A percentile compares a stretch with the other conserved stretches of the same genome.
Evolutionary conservation across 495 filamentous ascomycete genomes (phyloP).

Genomic region (Penicillium ucsense): DNA sequence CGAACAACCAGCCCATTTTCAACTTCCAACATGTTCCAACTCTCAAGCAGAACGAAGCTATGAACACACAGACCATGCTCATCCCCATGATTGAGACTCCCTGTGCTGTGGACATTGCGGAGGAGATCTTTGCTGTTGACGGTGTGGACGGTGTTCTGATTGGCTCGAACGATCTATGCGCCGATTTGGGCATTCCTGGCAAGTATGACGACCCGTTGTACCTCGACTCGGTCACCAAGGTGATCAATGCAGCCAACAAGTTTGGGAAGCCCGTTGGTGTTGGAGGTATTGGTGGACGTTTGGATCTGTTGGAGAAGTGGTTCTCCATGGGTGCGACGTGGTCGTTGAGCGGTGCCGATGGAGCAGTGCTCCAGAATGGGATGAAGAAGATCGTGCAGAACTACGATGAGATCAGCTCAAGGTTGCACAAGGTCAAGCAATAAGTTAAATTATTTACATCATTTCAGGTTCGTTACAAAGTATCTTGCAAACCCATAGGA

Average conservation of each 20-base stretch:
- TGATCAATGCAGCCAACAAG: conserved; percentile 15
- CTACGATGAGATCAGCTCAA: conserved; percentile 17
- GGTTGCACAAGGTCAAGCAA: conserved; percentile 9
- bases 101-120: conserved; percentile 15
- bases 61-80: conserved; percentile 20
- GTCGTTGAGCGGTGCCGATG: conserved; percentile 20
- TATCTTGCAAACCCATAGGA: conserved; percentile 7
- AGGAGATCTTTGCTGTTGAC: conserved; percentile 19
- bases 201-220: conserved; percentile 16
- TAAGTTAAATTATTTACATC: no score
- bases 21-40: conserved; percentile 17
- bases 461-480: neutral
- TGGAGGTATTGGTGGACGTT: conserved; percentile 17
- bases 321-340: conserved; percentile 23
- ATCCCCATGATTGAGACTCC: conserved; percentile 28
- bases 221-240: conserved; percentile 12
- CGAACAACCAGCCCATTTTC: conserved; percentile 15
- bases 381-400: conserved; percentile 20
- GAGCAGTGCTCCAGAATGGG: conserved; percentile 16
- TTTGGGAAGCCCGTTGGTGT: conserved; percentile 20
- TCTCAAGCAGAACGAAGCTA: conserved; percentile 12
- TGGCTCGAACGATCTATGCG: conserved; percentile 23
- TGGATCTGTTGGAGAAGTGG: conserved; percentile 23
- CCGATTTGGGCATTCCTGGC: conserved; percentile 21
- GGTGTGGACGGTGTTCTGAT: conserved; percentile 23